phyloP scores from a whole-genome alignment of 2,329 filamentous ascomycete species.

The Pseudocercospora crystallina region DNA sequence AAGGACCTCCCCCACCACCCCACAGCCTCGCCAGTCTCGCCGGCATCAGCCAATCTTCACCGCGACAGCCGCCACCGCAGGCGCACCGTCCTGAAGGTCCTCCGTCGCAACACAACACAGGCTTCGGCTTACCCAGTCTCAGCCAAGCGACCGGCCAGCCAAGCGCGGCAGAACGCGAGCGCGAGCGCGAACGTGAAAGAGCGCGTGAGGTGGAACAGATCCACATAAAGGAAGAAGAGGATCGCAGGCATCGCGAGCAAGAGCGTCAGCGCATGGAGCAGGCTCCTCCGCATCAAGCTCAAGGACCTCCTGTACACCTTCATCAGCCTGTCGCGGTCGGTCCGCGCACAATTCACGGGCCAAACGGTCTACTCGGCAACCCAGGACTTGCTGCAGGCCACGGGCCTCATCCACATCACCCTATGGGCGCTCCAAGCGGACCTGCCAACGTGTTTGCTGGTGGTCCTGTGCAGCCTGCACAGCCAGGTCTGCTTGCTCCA shows the following conservation, averaged over 20 bases:
- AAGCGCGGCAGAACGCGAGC: constrained; percentile 38
- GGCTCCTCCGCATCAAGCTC: constrained; percentile 76
- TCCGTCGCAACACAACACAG: constrained; percentile 39
- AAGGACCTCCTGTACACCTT: constrained; percentile 76
- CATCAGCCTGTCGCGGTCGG: constrained; percentile 83
- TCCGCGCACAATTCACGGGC: constrained; percentile 86
- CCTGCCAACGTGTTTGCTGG: constrained; percentile 69
- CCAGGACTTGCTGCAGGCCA: constrained; percentile 49
- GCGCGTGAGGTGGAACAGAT: constrained; percentile 55
- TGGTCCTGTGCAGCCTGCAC: constrained; percentile 65
- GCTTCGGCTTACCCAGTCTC: constrained; percentile 46
- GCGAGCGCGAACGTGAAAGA: constrained; percentile 46
- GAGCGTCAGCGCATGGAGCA: constrained; percentile 69
- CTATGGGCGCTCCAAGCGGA: constrained; percentile 60
- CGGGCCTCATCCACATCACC: constrained; percentile 40
- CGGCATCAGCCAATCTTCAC: constrained; percentile 46
- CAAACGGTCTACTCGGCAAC: constrained; percentile 75
- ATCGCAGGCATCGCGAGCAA: constrained; percentile 60
- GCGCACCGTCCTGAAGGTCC: constrained; percentile 29
- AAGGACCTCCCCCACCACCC: constrained; percentile 29
- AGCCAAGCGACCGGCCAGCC: constrained; percentile 45
- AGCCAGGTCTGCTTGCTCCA: constrained; percentile 43
- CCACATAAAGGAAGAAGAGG: constrained; percentile 60
- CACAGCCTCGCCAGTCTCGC: constrained; percentile 48
- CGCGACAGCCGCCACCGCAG: constrained; percentile 36